phyloP scores from a whole-genome alignment of 2,329 filamentous ascomycete genomes.

The Aspergillus quadricinctus region DNA sequence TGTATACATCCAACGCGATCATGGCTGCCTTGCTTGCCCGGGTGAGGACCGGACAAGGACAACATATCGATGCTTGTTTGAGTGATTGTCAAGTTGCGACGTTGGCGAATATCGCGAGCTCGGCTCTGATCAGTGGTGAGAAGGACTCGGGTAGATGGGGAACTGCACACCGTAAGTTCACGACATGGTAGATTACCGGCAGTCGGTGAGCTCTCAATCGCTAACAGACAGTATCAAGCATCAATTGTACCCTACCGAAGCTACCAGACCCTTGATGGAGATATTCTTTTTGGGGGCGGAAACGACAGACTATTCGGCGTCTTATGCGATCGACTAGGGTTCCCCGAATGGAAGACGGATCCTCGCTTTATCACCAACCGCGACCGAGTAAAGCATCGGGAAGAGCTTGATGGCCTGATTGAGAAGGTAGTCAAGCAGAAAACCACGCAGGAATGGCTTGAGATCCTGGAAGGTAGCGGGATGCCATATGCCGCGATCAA shows the following conservation, averaged over 20 bases:
- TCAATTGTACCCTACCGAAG: constrained; percentile 94
- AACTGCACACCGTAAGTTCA: constrained; percentile 75
- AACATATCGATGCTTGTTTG: constrained; percentile 86
- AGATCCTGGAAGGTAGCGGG: constrained; percentile 80
- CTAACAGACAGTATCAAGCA: constrained; percentile 51
- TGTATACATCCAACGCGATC: constrained; percentile 93
- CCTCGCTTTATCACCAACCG: constrained; percentile 56
- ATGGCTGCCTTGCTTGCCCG: constrained; percentile 86
- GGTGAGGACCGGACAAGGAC: constrained; percentile 69
- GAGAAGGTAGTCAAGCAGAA: constrained; percentile 68
- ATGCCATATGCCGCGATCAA: constrained; percentile 96
- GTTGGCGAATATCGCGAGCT: constrained; percentile 91
- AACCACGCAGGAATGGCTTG: constrained; percentile 84
- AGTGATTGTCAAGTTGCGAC: constrained; percentile 96
- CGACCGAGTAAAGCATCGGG: constrained; percentile 62
- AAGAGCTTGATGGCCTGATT: constrained; percentile 71
- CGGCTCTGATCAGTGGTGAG: constrained; percentile 80
- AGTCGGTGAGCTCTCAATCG: neutral
- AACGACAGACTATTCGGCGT: constrained; percentile 61
- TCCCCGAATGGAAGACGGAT: constrained; percentile 56
- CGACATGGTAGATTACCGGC: neutral
- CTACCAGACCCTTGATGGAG: constrained; percentile 62
- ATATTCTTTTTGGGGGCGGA: constrained; percentile 60
- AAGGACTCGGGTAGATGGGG: constrained; percentile 90
- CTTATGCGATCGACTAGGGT: constrained; percentile 54